Base-by-base conservation (phyloP, 148 eudicot genomes). In the Polygonum aviculare region DNA sequence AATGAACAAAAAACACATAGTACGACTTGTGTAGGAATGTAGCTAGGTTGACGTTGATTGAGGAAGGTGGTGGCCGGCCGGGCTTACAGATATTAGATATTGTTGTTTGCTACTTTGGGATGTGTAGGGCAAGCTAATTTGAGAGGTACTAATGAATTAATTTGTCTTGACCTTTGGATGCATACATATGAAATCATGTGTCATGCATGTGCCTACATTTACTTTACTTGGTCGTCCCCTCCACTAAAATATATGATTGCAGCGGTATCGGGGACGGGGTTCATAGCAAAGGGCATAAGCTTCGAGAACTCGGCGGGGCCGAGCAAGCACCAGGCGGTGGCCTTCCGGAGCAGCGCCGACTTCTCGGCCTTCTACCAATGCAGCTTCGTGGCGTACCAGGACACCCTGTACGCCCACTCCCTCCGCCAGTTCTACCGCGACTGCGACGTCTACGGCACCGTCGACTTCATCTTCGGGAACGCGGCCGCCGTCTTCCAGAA, bases 391-490 rank as follows among this genome's bases (percentile, higher is more conserved):
- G 96, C 78, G 73, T 94, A 92, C 83, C 98, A 94, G 71, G 98
- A 92, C 92, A 92, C 98, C 2, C 89, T 94, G 21, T 94, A 94
- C 73, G 82, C 81, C 74, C 98, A 94, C 81, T 86, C 97, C 31
- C 87, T 91, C 38, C 87, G 98, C 21, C 98, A 94, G 73, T 94
- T 94, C 78, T 94, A 88, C 72, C 87, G 93, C n/a, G 91, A 90
- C 11, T 94, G 98, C 72, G 96, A 92, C 82, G 36, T 94, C 12
- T 92, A 94, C 65, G 98, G 98, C 12, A 94, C 98, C 8, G 76
- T 94, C 7, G 98, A 94, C 75, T 94, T 94, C 89, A 84, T 94
- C 22, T 94, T 94, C 69, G 98, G 98, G 14, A 94, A 94, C 72
- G 93, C 98, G 0, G 98, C 96, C 7, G 97, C 89, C 26, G 97